Base-by-base conservation (phyloP, 2,329 filamentous ascomycete genomes). In the Fusarium graminum region DNA sequence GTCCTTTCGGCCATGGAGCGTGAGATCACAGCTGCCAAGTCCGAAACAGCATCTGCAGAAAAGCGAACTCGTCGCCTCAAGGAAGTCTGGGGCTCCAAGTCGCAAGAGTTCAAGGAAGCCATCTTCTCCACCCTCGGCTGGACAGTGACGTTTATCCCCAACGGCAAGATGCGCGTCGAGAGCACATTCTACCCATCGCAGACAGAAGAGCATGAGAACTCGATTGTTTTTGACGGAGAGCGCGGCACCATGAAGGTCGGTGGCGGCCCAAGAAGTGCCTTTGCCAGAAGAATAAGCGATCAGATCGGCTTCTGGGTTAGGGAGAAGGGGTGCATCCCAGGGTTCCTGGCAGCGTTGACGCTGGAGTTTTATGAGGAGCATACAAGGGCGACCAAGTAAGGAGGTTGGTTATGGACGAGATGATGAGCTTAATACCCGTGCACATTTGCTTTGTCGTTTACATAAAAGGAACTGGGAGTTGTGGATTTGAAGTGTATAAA, bases 241-340 rank as follows among this genome's bases (percentile, higher is more conserved):
- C 89, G 91, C 58, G 95, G 94, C 9, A 97, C 94, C 1, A 99
- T 99, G 95, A 99, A 99, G 84, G 92, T 99, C 57, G 92, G 90
- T 32, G 95, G 95, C 2, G 95, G 95, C 0, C 92, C 93, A 2
- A 87, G 92, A 74, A 96, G 92, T 74, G 85, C 88, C 13, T 99
- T 99, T 78, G 95, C 94, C 2, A 81, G 87, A 54, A 90, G 93
- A 78, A 97, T 99, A 65, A 86, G 86, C 67, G 91, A 92, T 73
- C 87, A 94, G 76, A 94, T 97, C 74, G 90, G 93, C 67, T 98
- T 97, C 78, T 99, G 95, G 94, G 94, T 98, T 1, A 88, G 96
- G 74, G 93, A 95, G 72, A 89, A 93, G 81, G 94, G 93, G 44
- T 94, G 94, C 76, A 96, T 98, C 65, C 94, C 94, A 6, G 94